phyloP scores from a whole-genome alignment of 2,329 filamentous ascomycete species.

The Aspergillus sp. region DNA sequence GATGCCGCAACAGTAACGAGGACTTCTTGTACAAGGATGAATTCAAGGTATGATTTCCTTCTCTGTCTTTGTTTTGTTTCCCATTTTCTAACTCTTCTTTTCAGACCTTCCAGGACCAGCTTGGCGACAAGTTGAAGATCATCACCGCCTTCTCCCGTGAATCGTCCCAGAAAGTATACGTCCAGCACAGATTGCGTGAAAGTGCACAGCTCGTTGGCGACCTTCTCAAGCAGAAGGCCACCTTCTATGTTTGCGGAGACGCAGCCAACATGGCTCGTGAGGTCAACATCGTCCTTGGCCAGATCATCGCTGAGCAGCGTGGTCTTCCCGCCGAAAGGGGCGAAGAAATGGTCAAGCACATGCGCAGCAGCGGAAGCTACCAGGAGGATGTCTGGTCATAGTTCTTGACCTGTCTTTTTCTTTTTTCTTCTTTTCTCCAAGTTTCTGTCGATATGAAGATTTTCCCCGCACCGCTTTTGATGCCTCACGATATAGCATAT shows the following conservation, averaged over 20 bases:
- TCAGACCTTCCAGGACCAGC: constrained; percentile 73
- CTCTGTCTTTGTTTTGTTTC: neutral
- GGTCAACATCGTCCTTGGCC: constrained; percentile 78
- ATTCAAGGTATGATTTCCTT: constrained; percentile 69
- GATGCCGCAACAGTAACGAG: constrained; percentile 80
- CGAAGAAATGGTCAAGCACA: constrained; percentile 94
- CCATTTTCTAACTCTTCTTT: constrained; percentile 17
- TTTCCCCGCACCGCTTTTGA: constrained; percentile 6
- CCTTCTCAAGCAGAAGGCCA: constrained; percentile 76
- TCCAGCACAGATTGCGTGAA: constrained; percentile 88
- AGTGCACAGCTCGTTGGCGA: constrained; percentile 79
- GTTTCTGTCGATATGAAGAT: constrained; percentile 3
- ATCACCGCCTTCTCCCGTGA: constrained; percentile 96
- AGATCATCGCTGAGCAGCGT: constrained; percentile 81
- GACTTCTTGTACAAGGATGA: constrained; percentile 91
- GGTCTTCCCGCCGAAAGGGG: constrained; percentile 79
- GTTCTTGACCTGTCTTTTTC: constrained; percentile 14
- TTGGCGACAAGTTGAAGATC: constrained; percentile 86
- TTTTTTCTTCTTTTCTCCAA: constrained; percentile 11
- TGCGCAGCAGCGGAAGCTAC: constrained; percentile 93
- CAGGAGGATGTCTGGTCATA: constrained; percentile 75
- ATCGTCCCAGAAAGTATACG: constrained; percentile 82
- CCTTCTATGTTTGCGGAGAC: constrained; percentile 97
- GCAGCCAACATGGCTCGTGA: constrained; percentile 96
- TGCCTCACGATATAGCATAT: constrained; percentile 23